Conservation (phyloP, 2,329 filamentous ascomycete genomes). For the Ophiostoma ips region DNA sequence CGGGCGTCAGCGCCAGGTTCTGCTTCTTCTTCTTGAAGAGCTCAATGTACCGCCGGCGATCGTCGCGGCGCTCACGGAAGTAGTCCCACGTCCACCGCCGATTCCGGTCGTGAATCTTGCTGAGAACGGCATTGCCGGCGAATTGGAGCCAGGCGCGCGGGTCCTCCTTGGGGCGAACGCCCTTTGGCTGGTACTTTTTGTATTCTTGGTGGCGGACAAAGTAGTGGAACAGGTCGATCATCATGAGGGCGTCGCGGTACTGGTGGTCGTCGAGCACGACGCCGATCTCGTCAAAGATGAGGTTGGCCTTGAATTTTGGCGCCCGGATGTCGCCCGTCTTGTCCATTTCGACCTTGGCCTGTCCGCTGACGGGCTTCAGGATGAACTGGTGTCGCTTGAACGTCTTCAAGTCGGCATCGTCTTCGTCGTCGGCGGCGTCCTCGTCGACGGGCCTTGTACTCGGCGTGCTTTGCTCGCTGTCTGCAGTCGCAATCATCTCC, state of each 20-base stretch:
- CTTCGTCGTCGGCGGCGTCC: slow-evolving; percentile 27
- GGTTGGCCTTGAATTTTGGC: slow-evolving; percentile 77
- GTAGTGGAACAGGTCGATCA: slow-evolving; percentile 96
- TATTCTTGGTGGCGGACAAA: slow-evolving; percentile 97
- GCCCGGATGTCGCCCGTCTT: slow-evolving; percentile 70
- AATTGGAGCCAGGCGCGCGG: slow-evolving; percentile 87
- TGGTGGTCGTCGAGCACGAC: slow-evolving; percentile 96
- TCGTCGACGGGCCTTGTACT: slow-evolving; percentile 26
- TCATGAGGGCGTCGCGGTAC: slow-evolving; percentile 94
- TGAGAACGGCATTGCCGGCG: slow-evolving; percentile 74
- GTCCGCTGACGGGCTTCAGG: slow-evolving; percentile 85
- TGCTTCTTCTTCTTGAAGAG: slow-evolving; percentile 91
- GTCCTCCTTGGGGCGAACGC: slow-evolving; percentile 68
- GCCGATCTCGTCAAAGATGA: slow-evolving; percentile 94
- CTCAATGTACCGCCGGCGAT: slow-evolving; percentile 77
- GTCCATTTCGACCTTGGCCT: slow-evolving; percentile 87
- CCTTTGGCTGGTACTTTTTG: slow-evolving; percentile 80
- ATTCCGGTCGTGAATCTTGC: slow-evolving; percentile 91
- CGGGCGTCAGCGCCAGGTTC: slow-evolving; percentile 52
- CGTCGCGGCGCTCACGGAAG: slow-evolving; percentile 82
- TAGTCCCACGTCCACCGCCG: slow-evolving; percentile 92
- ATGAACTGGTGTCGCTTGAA: slow-evolving; percentile 69
- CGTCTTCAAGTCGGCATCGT: slow-evolving; percentile 23
- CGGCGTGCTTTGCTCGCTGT: background rate
- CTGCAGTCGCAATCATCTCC: slow-evolving; percentile 61